These are phyloP conservation scores for Fusarium subtropicale DNA, from an alignment of 2,329 filamentous ascomycete species.

Conservation along the genomic window DNA sequence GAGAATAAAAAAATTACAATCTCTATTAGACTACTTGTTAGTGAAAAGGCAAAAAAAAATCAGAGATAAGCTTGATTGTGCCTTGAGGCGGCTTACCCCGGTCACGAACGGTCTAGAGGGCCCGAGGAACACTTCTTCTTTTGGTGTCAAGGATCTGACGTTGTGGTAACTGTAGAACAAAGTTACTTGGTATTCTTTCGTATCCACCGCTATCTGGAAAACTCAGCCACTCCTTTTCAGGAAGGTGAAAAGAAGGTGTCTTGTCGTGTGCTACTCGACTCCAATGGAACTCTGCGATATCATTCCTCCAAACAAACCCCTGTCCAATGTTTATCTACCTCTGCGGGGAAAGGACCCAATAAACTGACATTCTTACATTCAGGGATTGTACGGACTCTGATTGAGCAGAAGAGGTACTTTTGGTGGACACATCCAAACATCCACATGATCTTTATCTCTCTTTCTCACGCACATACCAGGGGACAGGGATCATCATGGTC, in stretches of 20 bases:
- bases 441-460: slow-evolving; percentile 40
- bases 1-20: background rate
- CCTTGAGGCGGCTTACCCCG: slow-evolving; percentile 4
- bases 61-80: slow-evolving; percentile 24
- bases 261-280: slow-evolving; percentile 1
- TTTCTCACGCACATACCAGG: slow-evolving; percentile 1
- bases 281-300: slow-evolving; percentile 19
- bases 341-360: slow-evolving; percentile 36
- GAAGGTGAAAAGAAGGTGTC: slow-evolving; percentile 29
- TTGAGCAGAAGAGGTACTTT: slow-evolving; percentile 3
- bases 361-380: slow-evolving; percentile 7
- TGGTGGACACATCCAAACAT: slow-evolving; percentile 15
- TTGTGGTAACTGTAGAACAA: background rate
- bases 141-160: background rate
- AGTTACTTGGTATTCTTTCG: background rate
- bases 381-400: background rate
- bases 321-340: slow-evolving; percentile 39
- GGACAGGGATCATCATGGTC: slow-evolving; percentile 9
- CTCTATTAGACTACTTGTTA: background rate
- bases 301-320: slow-evolving; percentile 13
- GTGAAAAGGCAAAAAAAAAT: background rate
- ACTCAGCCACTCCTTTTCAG: slow-evolving; percentile 29
- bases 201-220: slow-evolving; percentile 33
- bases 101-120: background rate
- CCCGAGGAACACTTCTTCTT: background rate